These are phyloP conservation scores for Ophidiomyces ophidiicola DNA, from an alignment of 2,329 filamentous ascomycete genomes.

Conservation along the genomic window DNA sequence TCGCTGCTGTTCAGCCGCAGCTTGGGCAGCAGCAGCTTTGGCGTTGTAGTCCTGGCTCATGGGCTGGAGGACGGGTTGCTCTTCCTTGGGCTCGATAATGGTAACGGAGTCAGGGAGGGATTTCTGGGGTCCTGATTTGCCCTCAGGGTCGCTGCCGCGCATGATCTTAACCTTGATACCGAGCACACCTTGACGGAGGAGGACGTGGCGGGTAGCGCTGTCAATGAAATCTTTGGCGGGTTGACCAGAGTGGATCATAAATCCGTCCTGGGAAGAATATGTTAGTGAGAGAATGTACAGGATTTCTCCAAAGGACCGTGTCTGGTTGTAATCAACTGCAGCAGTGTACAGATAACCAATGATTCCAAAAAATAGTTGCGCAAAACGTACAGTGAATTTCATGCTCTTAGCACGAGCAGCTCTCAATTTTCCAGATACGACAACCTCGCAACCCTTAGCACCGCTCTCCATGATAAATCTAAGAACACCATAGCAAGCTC, in stretches of 20 bases:
- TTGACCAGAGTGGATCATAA: conserved; percentile 99
- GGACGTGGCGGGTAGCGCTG: conserved; percentile 94
- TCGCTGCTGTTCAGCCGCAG: conserved; percentile 43
- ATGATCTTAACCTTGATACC: conserved; percentile 99
- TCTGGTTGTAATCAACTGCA: too few species aligned
- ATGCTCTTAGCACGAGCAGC: conserved; percentile 99
- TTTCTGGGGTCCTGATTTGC: conserved; percentile 97
- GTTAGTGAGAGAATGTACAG: conserved; percentile 3
- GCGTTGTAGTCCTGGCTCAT: conserved; percentile 98
- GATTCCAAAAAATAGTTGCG: background rate
- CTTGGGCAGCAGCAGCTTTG: conserved; percentile 61
- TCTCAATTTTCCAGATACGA: conserved; percentile 97
- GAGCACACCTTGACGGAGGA: conserved; percentile 97
- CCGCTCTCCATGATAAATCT: conserved; percentile 99
- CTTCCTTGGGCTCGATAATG: conserved; percentile 99
- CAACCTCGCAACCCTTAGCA: conserved; percentile 99
- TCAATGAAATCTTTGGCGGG: conserved; percentile 99
- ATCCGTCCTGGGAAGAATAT: conserved; percentile 56
- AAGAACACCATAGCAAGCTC: conserved; percentile 99
- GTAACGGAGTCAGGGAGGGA: conserved; percentile 95
- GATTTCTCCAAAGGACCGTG: too few species aligned
- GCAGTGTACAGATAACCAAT: background rate
- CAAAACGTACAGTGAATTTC: conserved; percentile 84
- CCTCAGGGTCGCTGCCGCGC: conserved; percentile 97
- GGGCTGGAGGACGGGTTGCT: conserved; percentile 87